Conservation (phyloP, 257 asterid species). For the Solanum chilense region DNA sequence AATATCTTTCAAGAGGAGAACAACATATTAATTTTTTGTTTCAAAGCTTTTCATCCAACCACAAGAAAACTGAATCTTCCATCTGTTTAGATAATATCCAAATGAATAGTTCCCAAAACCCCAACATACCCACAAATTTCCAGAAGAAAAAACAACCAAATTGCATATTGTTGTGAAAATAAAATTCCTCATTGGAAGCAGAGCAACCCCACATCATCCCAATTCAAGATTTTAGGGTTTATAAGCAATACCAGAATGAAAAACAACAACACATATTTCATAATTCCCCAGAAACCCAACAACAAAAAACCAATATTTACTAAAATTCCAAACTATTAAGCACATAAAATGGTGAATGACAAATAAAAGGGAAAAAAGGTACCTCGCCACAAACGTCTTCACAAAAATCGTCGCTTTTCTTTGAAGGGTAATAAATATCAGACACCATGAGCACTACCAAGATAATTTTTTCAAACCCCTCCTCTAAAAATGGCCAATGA, state of each 20-base stretch:
- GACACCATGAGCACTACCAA: constrained; percentile 11
- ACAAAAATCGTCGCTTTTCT: constrained; percentile 44
- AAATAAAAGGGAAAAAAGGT: background rate
- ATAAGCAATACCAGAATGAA: background rate
- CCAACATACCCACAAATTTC: background rate
- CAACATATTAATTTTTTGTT: background rate
- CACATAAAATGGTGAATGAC: background rate
- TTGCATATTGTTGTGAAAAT: background rate
- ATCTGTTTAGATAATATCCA: background rate
- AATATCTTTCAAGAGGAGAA: background rate
- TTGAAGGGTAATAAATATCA: constrained; percentile 36
- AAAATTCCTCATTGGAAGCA: background rate
- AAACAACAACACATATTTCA: background rate
- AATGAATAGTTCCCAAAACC: background rate
- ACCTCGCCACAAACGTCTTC: constrained; percentile 58
- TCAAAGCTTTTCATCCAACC: background rate
- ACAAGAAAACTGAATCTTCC: background rate
- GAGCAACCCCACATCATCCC: background rate
- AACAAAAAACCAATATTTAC: background rate
- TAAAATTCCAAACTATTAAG: background rate
- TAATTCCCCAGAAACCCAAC: background rate
- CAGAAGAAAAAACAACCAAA: background rate
- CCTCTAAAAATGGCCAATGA: background rate
- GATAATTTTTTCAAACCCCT: background rate
- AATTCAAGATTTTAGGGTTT: background rate